Conservation (phyloP, 169 alveolate genomes). For the Cardiosporidium cionae region DNA sequence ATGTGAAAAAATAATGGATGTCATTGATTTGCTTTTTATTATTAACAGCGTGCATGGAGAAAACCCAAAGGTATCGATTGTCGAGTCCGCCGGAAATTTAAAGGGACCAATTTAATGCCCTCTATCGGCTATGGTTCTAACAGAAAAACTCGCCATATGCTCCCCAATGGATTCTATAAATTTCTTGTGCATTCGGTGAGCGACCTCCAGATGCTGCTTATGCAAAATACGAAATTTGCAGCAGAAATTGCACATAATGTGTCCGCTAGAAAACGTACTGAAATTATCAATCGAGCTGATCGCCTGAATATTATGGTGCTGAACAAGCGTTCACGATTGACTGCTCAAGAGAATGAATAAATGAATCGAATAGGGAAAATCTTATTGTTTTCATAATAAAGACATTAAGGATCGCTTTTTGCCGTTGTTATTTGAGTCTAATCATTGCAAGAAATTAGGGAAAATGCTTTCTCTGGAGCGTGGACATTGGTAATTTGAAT, state of each 20-base stretch:
- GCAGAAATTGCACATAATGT: conserved; percentile 88
- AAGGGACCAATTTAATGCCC: conserved; percentile 88
- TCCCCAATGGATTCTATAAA: conserved; percentile 86
- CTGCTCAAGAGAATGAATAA: conserved; percentile 28
- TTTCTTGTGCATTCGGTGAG: conserved; percentile 65
- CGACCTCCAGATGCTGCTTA: conserved; percentile 86
- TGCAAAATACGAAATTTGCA: conserved; percentile 88
- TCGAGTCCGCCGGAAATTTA: conserved; percentile 90
- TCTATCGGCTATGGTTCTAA: conserved; percentile 93
- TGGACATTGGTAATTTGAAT: no score
- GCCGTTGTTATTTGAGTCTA: no score
- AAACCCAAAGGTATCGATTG: conserved; percentile 96
- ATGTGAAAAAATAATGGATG: background rate
- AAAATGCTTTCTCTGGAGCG: no score
- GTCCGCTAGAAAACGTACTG: conserved; percentile 81
- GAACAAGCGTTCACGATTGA: conserved; percentile 53
- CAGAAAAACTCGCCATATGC: conserved; percentile 82
- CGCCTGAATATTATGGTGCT: conserved; percentile 83
- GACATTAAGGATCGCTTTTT: no score
- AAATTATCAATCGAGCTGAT: conserved; percentile 85
- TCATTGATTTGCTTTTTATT: background rate
- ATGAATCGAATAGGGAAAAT: no score
- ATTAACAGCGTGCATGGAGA: conserved; percentile 81
- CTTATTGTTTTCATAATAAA: no score
- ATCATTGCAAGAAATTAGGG: no score